Conservation (phyloP, 805 yeast genomes). For the Nakazawaea holstii region DNA sequence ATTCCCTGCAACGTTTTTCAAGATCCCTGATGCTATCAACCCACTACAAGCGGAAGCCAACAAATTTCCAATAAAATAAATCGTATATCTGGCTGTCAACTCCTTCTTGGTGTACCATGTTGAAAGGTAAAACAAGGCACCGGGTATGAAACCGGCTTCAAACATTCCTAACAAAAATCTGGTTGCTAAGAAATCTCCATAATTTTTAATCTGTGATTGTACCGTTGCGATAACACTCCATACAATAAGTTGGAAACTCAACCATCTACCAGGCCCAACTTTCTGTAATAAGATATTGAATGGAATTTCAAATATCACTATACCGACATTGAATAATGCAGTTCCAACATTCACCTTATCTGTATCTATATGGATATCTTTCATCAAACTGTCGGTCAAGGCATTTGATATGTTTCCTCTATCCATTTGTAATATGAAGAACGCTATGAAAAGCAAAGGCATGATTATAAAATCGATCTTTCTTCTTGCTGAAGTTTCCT, state of each 20-base stretch:
- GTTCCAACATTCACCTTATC: slow-evolving; percentile 55
- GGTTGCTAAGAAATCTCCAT: slow-evolving; percentile 38
- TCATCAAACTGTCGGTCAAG: slow-evolving; percentile 50
- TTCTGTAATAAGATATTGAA: slow-evolving; percentile 61
- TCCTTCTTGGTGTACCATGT: slow-evolving; percentile 61
- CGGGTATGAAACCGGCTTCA: slow-evolving; percentile 71
- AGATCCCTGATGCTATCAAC: slow-evolving; percentile 40
- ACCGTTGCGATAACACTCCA: slow-evolving; percentile 55
- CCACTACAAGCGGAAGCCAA: slow-evolving; percentile 33
- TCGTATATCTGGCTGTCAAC: slow-evolving; percentile 41
- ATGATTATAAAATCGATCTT: slow-evolving; percentile 16
- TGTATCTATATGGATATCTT: slow-evolving; percentile 48
- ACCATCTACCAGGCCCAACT: slow-evolving; percentile 58
- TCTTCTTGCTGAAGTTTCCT: slow-evolving; percentile 12
- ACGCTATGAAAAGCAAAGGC: slow-evolving; percentile 10
- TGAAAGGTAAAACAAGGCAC: slow-evolving; percentile 56
- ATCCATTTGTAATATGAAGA: slow-evolving; percentile 49
- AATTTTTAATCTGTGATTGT: slow-evolving; percentile 40
- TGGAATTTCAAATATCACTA: slow-evolving; percentile 56
- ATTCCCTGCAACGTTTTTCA: slow-evolving; percentile 32
- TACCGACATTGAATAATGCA: slow-evolving; percentile 47
- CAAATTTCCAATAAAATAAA: slow-evolving; percentile 40
- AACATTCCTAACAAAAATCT: slow-evolving; percentile 49
- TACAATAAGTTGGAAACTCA: slow-evolving; percentile 49
- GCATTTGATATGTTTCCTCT: slow-evolving; percentile 52